phyloP scores from a whole-genome alignment of 805 yeast genomes.

The Yarrowia alimentaria region DNA sequence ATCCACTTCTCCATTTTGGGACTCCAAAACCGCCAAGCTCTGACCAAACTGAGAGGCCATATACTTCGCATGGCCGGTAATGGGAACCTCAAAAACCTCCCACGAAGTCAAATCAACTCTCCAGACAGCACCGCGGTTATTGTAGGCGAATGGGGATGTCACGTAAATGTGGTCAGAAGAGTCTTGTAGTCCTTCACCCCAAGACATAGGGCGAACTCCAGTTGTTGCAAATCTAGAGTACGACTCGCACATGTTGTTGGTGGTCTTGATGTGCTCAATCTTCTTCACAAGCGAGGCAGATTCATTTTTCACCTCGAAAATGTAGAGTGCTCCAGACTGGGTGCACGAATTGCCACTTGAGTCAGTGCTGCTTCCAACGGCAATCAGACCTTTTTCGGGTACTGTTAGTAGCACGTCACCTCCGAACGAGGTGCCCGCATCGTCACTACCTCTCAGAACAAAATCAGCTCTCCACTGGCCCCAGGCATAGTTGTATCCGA shows the following conservation, averaged over 20 bases:
- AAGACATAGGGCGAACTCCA: background rate
- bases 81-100: constrained; percentile 47
- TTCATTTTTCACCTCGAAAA: background rate
- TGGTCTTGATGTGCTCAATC: background rate
- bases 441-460: constrained; percentile 1
- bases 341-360: background rate
- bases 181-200: too few relatives aligned
- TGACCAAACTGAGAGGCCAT: constrained; percentile 7
- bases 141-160: constrained; percentile 17
- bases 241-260: constrained; percentile 10
- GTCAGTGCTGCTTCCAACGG: constrained; percentile 8
- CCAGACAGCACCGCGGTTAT: constrained; percentile 11
- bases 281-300: background rate
- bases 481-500: constrained; percentile 13
- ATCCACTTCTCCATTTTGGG: background rate
- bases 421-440: constrained; percentile 11
- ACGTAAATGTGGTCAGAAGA: constrained; percentile 4
- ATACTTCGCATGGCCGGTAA: constrained; percentile 7
- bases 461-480: constrained; percentile 8
- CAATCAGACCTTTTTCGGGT: constrained; percentile 3
- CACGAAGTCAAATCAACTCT: constrained; percentile 38
- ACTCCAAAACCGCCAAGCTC: constrained; percentile 1
- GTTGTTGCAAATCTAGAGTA: constrained; percentile 15
- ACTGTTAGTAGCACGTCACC: constrained; percentile 3
- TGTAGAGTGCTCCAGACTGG: constrained; percentile 3